phyloP scores from a whole-genome alignment of 2,329 filamentous ascomycete species.

The Saccharata proteae region DNA sequence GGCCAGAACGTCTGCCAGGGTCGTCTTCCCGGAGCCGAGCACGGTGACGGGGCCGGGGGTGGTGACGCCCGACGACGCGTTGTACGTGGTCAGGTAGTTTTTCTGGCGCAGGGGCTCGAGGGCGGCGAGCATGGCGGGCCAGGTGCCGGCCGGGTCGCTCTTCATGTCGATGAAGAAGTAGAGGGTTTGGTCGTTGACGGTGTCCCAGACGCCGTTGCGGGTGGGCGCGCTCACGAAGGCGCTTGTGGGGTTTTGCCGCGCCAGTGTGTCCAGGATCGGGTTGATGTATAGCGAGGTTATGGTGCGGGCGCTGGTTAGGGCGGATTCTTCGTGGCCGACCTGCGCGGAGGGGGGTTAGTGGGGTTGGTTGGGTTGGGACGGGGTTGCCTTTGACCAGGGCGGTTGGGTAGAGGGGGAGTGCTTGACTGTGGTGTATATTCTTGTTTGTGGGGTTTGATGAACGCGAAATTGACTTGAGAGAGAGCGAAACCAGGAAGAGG shows the following conservation, averaged over 20 bases:
- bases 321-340: conserved; percentile 44
- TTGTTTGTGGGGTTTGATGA: too few relatives aligned
- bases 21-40: conserved; percentile 49
- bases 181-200: conserved; percentile 44
- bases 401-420: too few relatives aligned
- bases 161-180: conserved; percentile 56
- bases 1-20: conserved; percentile 34
- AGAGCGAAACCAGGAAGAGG: too few relatives aligned
- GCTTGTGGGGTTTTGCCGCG: conserved; percentile 43
- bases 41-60: conserved; percentile 44
- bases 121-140: conserved; percentile 42
- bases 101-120: conserved; percentile 44
- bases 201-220: conserved; percentile 45
- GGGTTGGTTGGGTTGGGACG: too few relatives aligned
- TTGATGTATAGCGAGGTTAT: conserved; percentile 47
- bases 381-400: too few relatives aligned
- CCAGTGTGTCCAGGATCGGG: conserved; percentile 44
- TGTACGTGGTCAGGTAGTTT: conserved; percentile 42
- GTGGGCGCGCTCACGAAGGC: conserved; percentile 29
- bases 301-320: conserved; percentile 41
- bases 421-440: too few relatives aligned
- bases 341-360: too few relatives aligned
- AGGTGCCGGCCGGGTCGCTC: conserved; percentile 44
- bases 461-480: too few relatives aligned
- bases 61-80: conserved; percentile 34